Conservation (phyloP, 345 rosid genomes). For the Pugionium cornutum region DNA sequence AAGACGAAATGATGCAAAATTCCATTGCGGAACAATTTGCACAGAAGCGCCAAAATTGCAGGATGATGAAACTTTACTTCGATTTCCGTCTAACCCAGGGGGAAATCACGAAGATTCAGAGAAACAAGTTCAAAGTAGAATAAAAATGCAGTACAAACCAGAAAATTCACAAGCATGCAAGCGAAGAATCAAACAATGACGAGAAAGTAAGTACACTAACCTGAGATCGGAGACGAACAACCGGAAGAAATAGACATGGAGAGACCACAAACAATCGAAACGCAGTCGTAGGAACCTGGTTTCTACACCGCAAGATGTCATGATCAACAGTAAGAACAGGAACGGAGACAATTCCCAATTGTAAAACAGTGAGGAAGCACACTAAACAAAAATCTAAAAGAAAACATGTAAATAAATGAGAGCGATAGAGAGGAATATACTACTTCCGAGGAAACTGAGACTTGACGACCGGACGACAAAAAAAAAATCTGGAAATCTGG, state of each 20-base stretch:
- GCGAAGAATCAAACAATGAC: constrained; percentile 24
- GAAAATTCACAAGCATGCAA: constrained; percentile 16
- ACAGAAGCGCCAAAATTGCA: constrained; percentile 5
- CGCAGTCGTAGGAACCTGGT: constrained; percentile 35
- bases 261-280: constrained; percentile 11
- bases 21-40: constrained; percentile 1
- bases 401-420: not conserved
- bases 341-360: constrained; percentile 1
- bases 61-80: constrained; percentile 11
- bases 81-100: not conserved
- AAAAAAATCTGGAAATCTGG: constrained; percentile 2
- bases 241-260: constrained; percentile 32
- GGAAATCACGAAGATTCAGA: constrained; percentile 15
- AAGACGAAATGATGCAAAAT: not conserved
- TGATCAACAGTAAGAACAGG: constrained; percentile 14
- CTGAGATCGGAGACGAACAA: constrained; percentile 34
- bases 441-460: constrained; percentile 11
- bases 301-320: not conserved
- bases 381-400: not conserved
- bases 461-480: constrained; percentile 7
- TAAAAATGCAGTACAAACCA: not conserved
- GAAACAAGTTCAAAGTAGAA: not conserved
- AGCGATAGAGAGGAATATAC: constrained; percentile 9
- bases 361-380: constrained; percentile 24
- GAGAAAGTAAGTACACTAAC: constrained; percentile 15